phyloP scores from a whole-genome alignment of 2,329 filamentous ascomycete species.

The Escovopsis sp. region DNA sequence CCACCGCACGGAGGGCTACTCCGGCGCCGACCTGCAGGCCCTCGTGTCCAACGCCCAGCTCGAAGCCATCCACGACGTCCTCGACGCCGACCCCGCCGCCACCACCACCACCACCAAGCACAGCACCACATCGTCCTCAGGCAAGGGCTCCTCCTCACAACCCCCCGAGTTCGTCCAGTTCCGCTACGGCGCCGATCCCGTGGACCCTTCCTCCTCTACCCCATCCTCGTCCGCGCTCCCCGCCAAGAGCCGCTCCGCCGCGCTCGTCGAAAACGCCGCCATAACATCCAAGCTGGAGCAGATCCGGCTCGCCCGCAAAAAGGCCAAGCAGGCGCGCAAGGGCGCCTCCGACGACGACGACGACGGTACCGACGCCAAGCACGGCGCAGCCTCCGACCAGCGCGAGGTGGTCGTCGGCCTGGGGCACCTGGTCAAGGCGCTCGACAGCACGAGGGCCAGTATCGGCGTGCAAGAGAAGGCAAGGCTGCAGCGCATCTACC shows the following conservation, averaged over 20 bases:
- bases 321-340: slow-evolving; percentile 19
- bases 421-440: slow-evolving; percentile 65
- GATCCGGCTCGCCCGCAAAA: slow-evolving; percentile 55
- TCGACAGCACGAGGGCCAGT: slow-evolving; percentile 64
- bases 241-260: slow-evolving; percentile 34
- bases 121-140: slow-evolving; percentile 17
- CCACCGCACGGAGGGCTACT: slow-evolving; percentile 70
- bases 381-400: slow-evolving; percentile 21
- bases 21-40: slow-evolving; percentile 86
- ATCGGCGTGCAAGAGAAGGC: slow-evolving; percentile 65
- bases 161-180: slow-evolving; percentile 61
- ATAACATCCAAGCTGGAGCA: slow-evolving; percentile 71
- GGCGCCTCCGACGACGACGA: slow-evolving; percentile 9
- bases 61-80: slow-evolving; percentile 87
- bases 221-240: slow-evolving; percentile 23
- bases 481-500: slow-evolving; percentile 67
- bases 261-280: slow-evolving; percentile 59
- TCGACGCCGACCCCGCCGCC: slow-evolving; percentile 41
- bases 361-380: slow-evolving; percentile 11
- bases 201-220: too few relatives aligned
- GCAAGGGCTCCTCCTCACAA: too few relatives aligned
- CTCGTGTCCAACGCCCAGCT: slow-evolving; percentile 93
- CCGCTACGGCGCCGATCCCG: slow-evolving; percentile 52
- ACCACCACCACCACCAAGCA: slow-evolving; percentile 15
- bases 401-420: slow-evolving; percentile 69